Evolutionary conservation across 1,284 basidiomycete species (phyloP).

Genomic region (Rhodofomes roseus): DNA sequence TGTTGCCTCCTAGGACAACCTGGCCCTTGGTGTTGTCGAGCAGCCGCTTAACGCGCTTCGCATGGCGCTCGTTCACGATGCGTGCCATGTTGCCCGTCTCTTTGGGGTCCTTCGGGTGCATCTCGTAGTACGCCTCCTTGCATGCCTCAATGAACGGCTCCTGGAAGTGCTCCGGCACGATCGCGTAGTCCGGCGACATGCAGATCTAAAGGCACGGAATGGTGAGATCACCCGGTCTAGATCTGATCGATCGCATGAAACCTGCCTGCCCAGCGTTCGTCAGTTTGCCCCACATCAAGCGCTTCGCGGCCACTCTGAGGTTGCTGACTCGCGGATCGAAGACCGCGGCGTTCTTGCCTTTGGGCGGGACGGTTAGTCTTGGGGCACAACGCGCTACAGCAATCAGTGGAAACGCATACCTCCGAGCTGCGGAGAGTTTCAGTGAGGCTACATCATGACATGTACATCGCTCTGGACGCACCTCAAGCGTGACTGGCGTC

Average conservation of each 20-base stretch:
- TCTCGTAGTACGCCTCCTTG: conserved; percentile 37
- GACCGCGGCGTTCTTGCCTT: conserved; percentile 81
- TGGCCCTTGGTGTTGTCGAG: conserved; percentile 67
- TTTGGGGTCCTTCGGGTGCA: conserved; percentile 4
- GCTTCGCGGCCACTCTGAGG: conserved; percentile 53
- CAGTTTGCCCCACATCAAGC: conserved; percentile 85
- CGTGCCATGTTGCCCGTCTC: conserved; percentile 1
- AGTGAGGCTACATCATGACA: neutral
- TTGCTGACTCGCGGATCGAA: conserved; percentile 64
- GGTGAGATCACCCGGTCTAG: conserved; percentile 4
- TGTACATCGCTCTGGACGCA: neutral
- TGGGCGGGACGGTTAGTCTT: neutral
- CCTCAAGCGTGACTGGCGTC: conserved; percentile 51
- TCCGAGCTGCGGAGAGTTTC: conserved; percentile 3
- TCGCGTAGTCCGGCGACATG: conserved; percentile 80
- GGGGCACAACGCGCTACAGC: too few relatives aligned
- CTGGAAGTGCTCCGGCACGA: conserved; percentile 63
- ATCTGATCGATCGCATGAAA: conserved; percentile 48
- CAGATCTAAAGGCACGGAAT: conserved; percentile 30
- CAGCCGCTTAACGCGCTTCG: conserved; percentile 56
- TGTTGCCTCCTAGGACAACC: conserved; percentile 66
- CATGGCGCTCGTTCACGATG: conserved; percentile 45
- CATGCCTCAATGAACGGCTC: conserved; percentile 63
- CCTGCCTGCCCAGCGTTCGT: conserved; percentile 69
- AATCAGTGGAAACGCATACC: neutral